A percentile compares a stretch with the other conserved stretches of the same genome.
Conservation (phyloP, 2,329 filamentous ascomycete genomes). For the Stagonosporopsis tanaceti region DNA sequence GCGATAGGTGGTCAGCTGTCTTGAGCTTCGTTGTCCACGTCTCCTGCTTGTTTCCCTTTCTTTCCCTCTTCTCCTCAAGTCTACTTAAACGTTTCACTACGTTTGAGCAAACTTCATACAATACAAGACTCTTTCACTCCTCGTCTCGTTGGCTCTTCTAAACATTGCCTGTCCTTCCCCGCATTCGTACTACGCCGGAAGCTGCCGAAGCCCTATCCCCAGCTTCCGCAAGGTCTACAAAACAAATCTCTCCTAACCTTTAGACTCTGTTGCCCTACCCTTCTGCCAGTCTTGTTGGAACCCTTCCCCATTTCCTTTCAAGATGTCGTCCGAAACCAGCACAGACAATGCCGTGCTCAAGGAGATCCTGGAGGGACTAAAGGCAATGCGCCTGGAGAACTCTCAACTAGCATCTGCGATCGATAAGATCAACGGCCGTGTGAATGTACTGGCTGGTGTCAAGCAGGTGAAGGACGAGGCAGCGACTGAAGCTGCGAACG, state of each 20-base stretch:
- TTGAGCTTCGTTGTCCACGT: slow-evolving; percentile 21
- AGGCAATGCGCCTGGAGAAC: slow-evolving; percentile 65
- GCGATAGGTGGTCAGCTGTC: slow-evolving; percentile 24
- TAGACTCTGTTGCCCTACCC: slow-evolving; percentile 2
- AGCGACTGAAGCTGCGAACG: slow-evolving; percentile 33
- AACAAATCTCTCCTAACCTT: slow-evolving; percentile 8
- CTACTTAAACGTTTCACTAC: slow-evolving; percentile 19
- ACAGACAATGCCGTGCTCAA: slow-evolving; percentile 55
- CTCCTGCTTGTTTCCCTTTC: slow-evolving; percentile 11
- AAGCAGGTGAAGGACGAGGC: slow-evolving; percentile 64
- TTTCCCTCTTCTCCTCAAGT: slow-evolving; percentile 17
- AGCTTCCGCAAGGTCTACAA: slow-evolving; percentile 4
- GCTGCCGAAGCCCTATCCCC: slow-evolving; percentile 19
- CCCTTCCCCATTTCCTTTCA: slow-evolving; percentile 9
- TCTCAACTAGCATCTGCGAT: slow-evolving; percentile 63
- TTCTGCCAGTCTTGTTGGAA: slow-evolving; percentile 9
- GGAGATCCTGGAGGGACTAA: slow-evolving; percentile 64
- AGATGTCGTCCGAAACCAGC: slow-evolving; percentile 42
- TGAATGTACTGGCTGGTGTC: slow-evolving; percentile 67
- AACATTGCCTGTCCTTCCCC: slow-evolving; percentile 11
- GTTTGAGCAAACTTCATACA: slow-evolving; percentile 13
- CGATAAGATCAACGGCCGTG: slow-evolving; percentile 67
- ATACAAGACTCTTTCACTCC: background rate
- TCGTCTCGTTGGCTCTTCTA: background rate
- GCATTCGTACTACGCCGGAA: slow-evolving; percentile 19